These are phyloP conservation scores for Zymoseptoria pseudotritici DNA, from an alignment of 2,329 filamentous ascomycete genomes.

Conservation along the genomic window DNA sequence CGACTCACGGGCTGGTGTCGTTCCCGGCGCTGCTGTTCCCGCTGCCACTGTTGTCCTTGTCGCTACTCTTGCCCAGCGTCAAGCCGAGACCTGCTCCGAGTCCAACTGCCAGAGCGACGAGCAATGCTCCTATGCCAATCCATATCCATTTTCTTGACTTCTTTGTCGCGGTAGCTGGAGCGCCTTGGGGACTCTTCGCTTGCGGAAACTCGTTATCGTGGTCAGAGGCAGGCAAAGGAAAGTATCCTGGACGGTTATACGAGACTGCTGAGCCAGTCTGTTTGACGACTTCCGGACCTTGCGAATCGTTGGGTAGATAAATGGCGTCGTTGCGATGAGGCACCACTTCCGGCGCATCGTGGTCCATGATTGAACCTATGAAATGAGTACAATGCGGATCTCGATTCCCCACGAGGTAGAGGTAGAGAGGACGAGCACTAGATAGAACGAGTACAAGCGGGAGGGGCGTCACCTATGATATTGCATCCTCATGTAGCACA, in stretches of 20 bases:
- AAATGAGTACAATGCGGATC: not conserved
- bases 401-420: not conserved
- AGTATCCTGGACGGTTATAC: not conserved
- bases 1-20: not conserved
- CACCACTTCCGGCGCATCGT: constrained; percentile 2
- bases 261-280: not conserved
- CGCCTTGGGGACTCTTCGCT: not conserved
- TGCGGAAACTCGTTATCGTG: no score
- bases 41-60: not conserved
- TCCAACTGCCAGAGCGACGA: constrained; percentile 6
- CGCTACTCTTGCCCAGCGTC: constrained; percentile 1
- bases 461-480: not conserved
- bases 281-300: not conserved
- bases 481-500: not conserved
- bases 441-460: not conserved
- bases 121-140: constrained; percentile 3
- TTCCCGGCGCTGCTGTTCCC: not conserved
- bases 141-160: constrained; percentile 1
- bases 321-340: not conserved
- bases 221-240: not conserved
- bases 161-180: not conserved
- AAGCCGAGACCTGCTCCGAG: constrained; percentile 7
- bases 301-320: not conserved
- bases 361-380: not conserved
- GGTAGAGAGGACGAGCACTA: not conserved